Percentiles rank a stretch among this genome's conserved stretches.
Evolutionary conservation across 306 rosid genomes (phyloP).

Genomic region (Pyrus communis): DNA sequence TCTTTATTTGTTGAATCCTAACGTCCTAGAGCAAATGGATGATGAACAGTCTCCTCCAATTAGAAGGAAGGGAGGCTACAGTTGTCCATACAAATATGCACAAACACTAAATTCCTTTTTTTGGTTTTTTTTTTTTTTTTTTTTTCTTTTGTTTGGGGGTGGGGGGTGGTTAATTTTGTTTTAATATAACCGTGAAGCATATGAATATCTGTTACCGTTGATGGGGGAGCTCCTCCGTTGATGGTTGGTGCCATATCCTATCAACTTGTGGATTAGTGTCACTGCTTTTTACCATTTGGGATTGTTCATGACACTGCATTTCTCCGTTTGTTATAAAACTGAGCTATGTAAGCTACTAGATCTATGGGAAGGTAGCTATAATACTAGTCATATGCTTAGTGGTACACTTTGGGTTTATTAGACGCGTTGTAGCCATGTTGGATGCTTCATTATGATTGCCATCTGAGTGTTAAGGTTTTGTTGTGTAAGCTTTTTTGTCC

Average conservation of each 20-base stretch:
- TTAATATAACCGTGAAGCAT: not conserved
- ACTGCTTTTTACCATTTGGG: no score
- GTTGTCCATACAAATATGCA: conserved; percentile 26
- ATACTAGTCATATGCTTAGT: not conserved
- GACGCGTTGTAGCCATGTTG: not conserved
- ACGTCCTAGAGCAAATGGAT: conserved; percentile 69
- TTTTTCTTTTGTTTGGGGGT: no score
- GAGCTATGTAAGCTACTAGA: not conserved
- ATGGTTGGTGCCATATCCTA: no score
- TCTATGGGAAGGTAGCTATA: not conserved
- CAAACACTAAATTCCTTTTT: no score
- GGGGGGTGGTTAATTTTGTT: not conserved
- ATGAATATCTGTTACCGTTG: no score
- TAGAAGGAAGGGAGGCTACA: conserved; percentile 63
- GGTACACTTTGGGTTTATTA: not conserved
- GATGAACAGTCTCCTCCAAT: conserved; percentile 81
- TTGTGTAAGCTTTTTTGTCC: not conserved
- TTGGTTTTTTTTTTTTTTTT: no score
- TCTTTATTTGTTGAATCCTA: conserved; percentile 45
- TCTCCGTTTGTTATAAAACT: not conserved
- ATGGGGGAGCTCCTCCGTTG: no score
- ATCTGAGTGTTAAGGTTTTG: not conserved
- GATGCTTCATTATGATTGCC: not conserved
- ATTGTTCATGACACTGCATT: no score
- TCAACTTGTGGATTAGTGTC: no score